Evolutionary conservation across 192 early-diverging fungal species (phyloP), one percentile per base, ranked within the genome.

Genomic region (Spizellomyces punctatus): DNA sequence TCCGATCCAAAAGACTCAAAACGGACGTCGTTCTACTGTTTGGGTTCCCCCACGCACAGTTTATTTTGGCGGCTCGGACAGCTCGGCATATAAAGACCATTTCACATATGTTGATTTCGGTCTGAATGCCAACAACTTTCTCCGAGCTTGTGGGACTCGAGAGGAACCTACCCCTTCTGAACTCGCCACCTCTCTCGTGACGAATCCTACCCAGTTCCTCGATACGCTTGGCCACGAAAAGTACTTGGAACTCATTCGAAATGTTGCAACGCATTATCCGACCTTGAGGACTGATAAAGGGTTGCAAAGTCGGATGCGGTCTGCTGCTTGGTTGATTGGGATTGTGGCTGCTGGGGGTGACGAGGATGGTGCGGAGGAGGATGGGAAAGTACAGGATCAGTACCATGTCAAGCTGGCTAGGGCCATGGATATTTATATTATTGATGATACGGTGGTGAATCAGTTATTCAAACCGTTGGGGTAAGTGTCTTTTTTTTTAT

Each of bases 71-170:
- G 48, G 10, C 9, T 44, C 57, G 6, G 47, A 43, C 59, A 14
- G 43, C 42, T 17, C 43, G 1, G 17, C 12, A 54, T 70, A 61
- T 59, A 62, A 43, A 61, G 6, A 52, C 12, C 64, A 78, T 47
- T 69, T 71, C 50, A 78, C 41, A 10, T 70, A 70, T 27, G 68
- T 70, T 45, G 89, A 94, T 71, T 95, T 94, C 79, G 92, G 92
- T 1, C 49, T 75, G 0, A 49, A 77, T 2, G 93, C 91, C 10
- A 91, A 94, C 73, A 75, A 83, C 8, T 96, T 96, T 62, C 75
- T 96, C 52, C 86, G 88, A 41, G 82, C 86, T 2, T 96, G 95
- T 67, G 95, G 95, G 58, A 91, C 95, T 10, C 90, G 89, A 63
- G 87, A 91, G 46, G 89, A 92, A 59, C 93, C 94, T 0, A 84